A percentile compares a stretch with the other conserved stretches of the same genome.
Conservation (phyloP, 75 land plant species). For the Sequoiadendron giganteum region DNA sequence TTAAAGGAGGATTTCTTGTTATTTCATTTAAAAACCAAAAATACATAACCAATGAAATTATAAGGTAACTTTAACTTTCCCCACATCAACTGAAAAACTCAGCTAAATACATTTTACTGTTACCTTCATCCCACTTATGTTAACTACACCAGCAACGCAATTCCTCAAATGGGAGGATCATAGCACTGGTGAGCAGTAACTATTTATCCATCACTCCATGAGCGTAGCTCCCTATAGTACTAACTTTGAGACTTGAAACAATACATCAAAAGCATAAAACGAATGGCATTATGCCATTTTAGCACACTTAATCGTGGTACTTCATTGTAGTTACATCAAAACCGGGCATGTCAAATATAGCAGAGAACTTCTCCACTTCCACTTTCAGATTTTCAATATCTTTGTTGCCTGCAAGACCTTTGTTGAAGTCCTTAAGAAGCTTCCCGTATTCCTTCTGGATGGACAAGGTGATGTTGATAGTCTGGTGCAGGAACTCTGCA, state of each 20-base stretch:
- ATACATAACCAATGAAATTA: neutral
- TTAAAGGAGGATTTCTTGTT: neutral
- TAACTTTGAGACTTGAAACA: neutral
- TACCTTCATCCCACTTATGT: neutral
- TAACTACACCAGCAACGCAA: neutral
- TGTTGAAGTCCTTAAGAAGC: slow-evolving; percentile 87
- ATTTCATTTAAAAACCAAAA: neutral
- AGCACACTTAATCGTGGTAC: slow-evolving; percentile 39
- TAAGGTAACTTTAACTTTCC: neutral
- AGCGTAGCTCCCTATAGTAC: neutral
- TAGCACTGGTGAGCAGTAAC: neutral
- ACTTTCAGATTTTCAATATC: slow-evolving; percentile 78
- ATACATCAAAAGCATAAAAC: neutral
- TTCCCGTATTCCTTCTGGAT: slow-evolving; percentile 86
- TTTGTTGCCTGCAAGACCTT: slow-evolving; percentile 82
- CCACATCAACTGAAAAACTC: neutral
- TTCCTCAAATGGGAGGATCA: neutral
- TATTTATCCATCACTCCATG: neutral
- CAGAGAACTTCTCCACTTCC: slow-evolving; percentile 82
- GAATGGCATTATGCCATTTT: neutral
- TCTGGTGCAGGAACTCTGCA: slow-evolving; percentile 81
- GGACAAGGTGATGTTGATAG: slow-evolving; percentile 63
- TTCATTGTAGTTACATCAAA: slow-evolving; percentile 67
- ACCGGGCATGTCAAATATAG: slow-evolving; percentile 87
- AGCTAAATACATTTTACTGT: neutral